phyloP scores from a whole-genome alignment of 2,329 filamentous ascomycete genomes.

The Lachnellula cervina region DNA sequence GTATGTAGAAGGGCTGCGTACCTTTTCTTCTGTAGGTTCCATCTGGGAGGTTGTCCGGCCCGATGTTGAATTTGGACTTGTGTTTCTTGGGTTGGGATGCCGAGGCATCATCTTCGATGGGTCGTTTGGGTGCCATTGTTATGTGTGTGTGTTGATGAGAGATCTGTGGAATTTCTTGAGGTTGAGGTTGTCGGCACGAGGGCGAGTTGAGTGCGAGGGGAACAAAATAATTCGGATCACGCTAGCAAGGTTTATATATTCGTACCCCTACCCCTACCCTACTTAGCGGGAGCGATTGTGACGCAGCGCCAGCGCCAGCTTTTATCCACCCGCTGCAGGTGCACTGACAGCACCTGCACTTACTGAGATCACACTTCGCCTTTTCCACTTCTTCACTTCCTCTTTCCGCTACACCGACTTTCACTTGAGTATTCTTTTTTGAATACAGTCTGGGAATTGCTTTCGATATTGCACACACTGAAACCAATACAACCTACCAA shows the following conservation, averaged over 20 bases:
- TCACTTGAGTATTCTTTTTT: too few species aligned
- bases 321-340: too few species aligned
- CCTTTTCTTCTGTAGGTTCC: conserved; percentile 81
- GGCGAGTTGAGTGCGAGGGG: neutral
- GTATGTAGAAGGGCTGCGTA: conserved; percentile 25
- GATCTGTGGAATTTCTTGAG: neutral
- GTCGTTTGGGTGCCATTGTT: conserved; percentile 55
- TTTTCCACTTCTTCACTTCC: too few species aligned
- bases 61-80: conserved; percentile 75
- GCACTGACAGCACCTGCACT: too few species aligned
- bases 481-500: neutral
- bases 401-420: too few species aligned
- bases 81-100: conserved; percentile 45
- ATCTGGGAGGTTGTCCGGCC: conserved; percentile 85
- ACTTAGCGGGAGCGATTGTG: too few species aligned
- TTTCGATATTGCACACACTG: neutral
- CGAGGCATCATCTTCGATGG: conserved; percentile 41
- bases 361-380: too few species aligned
- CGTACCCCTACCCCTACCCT: too few species aligned
- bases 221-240: neutral
- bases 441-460: too few species aligned
- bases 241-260: neutral
- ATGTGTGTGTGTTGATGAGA: conserved; percentile 1
- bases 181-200: neutral
- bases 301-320: too few species aligned